Evolutionary conservation across 129 eudicot species (phyloP).

Genomic region (Silybum marianum): DNA sequence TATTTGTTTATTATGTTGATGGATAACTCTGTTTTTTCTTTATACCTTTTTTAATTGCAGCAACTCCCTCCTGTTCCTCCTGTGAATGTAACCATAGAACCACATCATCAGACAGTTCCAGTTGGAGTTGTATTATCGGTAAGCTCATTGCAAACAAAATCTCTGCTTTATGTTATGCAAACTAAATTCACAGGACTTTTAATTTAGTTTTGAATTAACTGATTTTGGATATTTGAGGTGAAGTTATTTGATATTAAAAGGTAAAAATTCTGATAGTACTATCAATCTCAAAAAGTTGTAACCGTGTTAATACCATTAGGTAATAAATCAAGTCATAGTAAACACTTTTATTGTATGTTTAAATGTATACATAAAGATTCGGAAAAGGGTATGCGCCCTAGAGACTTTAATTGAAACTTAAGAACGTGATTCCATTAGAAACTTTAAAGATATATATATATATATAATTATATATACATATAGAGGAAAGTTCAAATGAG

Average conservation of each 20-base stretch:
- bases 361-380: not conserved
- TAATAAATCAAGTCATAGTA: not conserved
- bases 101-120: slow-evolving; percentile 76
- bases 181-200: not conserved
- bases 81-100: slow-evolving; percentile 62
- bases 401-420: not conserved
- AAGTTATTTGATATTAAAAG: not conserved
- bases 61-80: slow-evolving; percentile 84
- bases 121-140: slow-evolving; percentile 81
- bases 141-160: slow-evolving; percentile 24
- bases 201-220: not conserved
- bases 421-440: not conserved
- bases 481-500: too few species aligned
- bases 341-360: not conserved
- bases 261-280: not conserved
- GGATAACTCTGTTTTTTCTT: not conserved
- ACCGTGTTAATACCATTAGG: not conserved
- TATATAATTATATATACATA: too few species aligned
- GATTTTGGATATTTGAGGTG: not conserved
- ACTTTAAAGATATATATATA: not conserved
- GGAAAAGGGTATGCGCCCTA: not conserved
- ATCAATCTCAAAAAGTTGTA: not conserved
- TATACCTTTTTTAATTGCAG: slow-evolving; percentile 32
- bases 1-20: not conserved
- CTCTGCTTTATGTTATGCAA: not conserved